Base-by-base conservation (phyloP, 352 stramenopile genomes). In the Globisporangium ultimum region DNA sequence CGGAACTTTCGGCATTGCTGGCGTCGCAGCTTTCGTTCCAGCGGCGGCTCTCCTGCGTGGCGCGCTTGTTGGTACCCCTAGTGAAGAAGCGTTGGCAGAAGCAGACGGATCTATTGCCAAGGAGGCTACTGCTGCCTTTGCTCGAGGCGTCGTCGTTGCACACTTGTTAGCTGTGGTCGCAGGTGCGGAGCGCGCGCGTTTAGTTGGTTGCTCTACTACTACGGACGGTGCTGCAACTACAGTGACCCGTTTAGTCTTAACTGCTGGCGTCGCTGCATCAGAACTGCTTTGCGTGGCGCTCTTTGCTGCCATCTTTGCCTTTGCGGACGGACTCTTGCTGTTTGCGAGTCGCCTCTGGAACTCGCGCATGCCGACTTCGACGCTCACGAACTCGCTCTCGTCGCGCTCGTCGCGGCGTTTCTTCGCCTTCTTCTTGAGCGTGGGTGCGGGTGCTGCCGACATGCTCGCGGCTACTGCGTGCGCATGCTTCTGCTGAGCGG, bases 321-420 rank as follows among this genome's bases (percentile, higher is more conserved):
- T 5, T 24, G 9, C 42, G 11, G 58, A 47, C 3, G 53, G 24
- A 43, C 51, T 46, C 46, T 71, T 64, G 36, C 32, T 58, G 46
- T 21, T 58, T 24, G 60, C 74, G 55, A 89, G 66, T 11, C 82
- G 82, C 53, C 78, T 78, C 55, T 78, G 76, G 24, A 91, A 70
- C 60, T 84, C 82, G 48, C 82, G 79, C 73, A 91, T 84, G 17
- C 82, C 80, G 38, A 87, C 79, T 55, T 86, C 74, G 46, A 88
- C 76, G 60, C 74, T 86, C 42, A 91, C 73, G 56, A 91, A 91
- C 71, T 91, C 82, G 62, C 80, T 89, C 61, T 73, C 69, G 45
- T 72, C 69, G 14, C 65, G 40, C 46, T 50, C 22, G 11, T 14
- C 14, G n/a, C 57, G 53, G 7, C 70, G 74, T 38, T 69, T 55